Conservation (phyloP, 768 basidiomycete genomes). For the Lentinula sp. region DNA sequence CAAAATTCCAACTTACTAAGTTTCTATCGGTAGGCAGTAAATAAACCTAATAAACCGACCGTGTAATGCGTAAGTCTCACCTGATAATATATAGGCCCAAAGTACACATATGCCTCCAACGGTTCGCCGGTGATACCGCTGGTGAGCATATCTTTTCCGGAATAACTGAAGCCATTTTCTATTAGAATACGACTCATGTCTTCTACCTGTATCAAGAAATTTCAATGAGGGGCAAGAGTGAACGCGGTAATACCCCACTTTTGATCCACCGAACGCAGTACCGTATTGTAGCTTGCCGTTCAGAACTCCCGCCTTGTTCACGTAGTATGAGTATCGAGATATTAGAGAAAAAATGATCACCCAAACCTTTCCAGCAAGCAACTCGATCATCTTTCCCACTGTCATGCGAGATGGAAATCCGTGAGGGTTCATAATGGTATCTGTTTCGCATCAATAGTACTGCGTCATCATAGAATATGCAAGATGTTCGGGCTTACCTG, state of each 20-base stretch:
- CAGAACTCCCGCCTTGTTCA: conserved; percentile 77
- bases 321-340: background rate
- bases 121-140: conserved; percentile 97
- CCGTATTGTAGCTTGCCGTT: conserved; percentile 88
- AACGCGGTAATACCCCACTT: conserved; percentile 40
- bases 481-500: conserved; percentile 44
- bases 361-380: conserved; percentile 85
- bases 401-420: conserved; percentile 99
- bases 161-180: conserved; percentile 93
- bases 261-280: conserved; percentile 96
- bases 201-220: conserved; percentile 55
- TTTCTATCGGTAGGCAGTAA: conserved; percentile 50
- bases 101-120: conserved; percentile 95
- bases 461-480: background rate
- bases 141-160: conserved; percentile 98
- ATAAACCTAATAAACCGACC: conserved; percentile 4
- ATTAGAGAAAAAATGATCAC: background rate
- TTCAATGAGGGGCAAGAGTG: background rate
- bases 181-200: conserved; percentile 97
- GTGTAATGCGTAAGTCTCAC: conserved; percentile 29
- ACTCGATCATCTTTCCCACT: conserved; percentile 99
- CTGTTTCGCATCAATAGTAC: conserved; percentile 29
- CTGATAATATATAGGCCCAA: conserved; percentile 98
- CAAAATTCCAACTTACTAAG: conserved; percentile 59
- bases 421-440: conserved; percentile 99